These are phyloP conservation scores for Metschnikowia peoriensis DNA, from an alignment of 805 yeast species.

Conservation along the genomic window DNA sequence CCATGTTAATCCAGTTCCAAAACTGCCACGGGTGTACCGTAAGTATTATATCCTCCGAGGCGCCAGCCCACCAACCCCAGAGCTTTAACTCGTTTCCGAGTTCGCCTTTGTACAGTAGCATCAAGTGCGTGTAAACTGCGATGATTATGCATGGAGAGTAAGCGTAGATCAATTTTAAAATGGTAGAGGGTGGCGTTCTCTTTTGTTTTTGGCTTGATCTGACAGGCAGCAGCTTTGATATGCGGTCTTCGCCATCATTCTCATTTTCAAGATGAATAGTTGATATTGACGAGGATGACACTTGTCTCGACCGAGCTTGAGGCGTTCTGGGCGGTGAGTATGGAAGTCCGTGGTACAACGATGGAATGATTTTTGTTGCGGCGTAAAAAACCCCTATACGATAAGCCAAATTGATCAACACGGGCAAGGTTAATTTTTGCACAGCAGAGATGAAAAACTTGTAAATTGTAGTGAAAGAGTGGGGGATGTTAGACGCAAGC, in stretches of 20 bases:
- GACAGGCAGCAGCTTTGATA: not conserved
- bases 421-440: slow-evolving; percentile 73
- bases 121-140: slow-evolving; percentile 91
- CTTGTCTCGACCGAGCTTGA: slow-evolving; percentile 31
- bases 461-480: slow-evolving; percentile 53
- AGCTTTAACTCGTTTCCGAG: slow-evolving; percentile 59
- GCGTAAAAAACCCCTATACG: slow-evolving; percentile 85
- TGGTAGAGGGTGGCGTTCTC: slow-evolving; percentile 25
- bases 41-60: slow-evolving; percentile 22
- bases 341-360: slow-evolving; percentile 47
- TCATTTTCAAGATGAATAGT: slow-evolving; percentile 7
- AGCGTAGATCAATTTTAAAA: slow-evolving; percentile 66
- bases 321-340: slow-evolving; percentile 44
- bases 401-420: slow-evolving; percentile 77
- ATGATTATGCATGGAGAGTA: slow-evolving; percentile 93
- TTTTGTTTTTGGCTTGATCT: not conserved
- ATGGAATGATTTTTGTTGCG: slow-evolving; percentile 92
- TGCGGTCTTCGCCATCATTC: slow-evolving; percentile 3
- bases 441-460: slow-evolving; percentile 51
- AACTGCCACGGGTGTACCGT: slow-evolving; percentile 81
- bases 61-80: slow-evolving; percentile 52
- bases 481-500: slow-evolving; percentile 52
- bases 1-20: slow-evolving; percentile 96
- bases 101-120: slow-evolving; percentile 84
- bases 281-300: slow-evolving; percentile 28